Percentiles rank a stretch among this genome's conserved stretches.
Conservation (phyloP, 2,329 filamentous ascomycete genomes). For the Metarhizium robertsii region DNA sequence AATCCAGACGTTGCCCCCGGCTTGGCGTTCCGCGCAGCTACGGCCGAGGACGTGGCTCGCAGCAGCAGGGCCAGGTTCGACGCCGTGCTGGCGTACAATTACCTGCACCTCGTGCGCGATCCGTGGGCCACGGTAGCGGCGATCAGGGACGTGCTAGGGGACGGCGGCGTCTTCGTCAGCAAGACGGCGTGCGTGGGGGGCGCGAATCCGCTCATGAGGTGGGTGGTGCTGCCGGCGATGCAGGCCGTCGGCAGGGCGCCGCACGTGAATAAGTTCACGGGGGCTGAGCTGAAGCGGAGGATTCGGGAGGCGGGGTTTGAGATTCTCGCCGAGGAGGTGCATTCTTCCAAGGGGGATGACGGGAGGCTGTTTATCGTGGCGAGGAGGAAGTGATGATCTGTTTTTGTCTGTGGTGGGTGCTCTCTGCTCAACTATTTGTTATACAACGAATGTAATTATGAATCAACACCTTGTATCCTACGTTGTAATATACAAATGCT, state of each 20-base stretch:
- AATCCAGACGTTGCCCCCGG: not conserved
- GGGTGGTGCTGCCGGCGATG: slow-evolving; percentile 6
- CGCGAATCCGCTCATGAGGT: slow-evolving; percentile 4
- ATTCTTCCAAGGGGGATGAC: slow-evolving; percentile 6
- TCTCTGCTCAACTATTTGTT: not conserved
- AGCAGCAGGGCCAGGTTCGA: not conserved
- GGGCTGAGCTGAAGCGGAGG: not conserved
- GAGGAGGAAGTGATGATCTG: not conserved
- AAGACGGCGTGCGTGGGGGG: slow-evolving; percentile 11
- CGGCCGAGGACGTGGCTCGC: slow-evolving; percentile 1
- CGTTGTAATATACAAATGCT: too few species aligned
- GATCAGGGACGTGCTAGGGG: slow-evolving; percentile 5
- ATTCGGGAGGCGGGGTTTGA: slow-evolving; percentile 7
- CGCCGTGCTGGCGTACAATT: slow-evolving; percentile 11
- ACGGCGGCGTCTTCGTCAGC: slow-evolving; percentile 9
- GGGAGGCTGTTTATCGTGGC: slow-evolving; percentile 9
- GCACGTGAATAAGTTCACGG: slow-evolving; percentile 1
- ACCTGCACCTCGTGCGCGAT: slow-evolving; percentile 11
- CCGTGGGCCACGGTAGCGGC: slow-evolving; percentile 4
- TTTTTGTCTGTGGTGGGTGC: not conserved
- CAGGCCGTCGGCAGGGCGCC: slow-evolving; percentile 2
- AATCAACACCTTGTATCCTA: too few species aligned
- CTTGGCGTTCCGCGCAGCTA: not conserved
- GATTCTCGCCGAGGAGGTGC: slow-evolving; percentile 6
- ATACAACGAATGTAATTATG: too few species aligned